Evolutionary conservation across 352 stramenopile species (phyloP), one percentile per base, ranked within the genome.

Genomic region (Globisporangium okanoganense): DNA sequence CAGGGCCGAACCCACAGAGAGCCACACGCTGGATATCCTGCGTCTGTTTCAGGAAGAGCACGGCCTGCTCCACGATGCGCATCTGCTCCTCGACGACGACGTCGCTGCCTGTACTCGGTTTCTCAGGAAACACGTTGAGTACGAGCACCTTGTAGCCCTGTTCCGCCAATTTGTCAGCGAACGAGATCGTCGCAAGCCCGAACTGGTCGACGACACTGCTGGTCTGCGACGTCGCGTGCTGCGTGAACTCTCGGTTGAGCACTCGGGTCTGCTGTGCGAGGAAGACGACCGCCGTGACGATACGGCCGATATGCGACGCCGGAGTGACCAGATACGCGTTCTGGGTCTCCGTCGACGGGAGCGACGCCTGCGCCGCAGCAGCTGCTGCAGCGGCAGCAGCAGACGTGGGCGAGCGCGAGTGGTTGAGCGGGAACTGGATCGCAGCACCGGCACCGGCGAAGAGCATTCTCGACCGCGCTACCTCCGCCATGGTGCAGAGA

Each of bases 141-240:
- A 91, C 82, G 45, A 94, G 63, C 55, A 96, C 85, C 61, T 96
- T 94, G 70, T 94, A 96, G 54, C 85, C 84, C 63, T 96, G 87
- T 58, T 96, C 87, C 3, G 85, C 85, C 51, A 96, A 67, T 47
- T 94, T 93, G 64, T 96, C 87, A 5, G 87, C 87, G 63, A 94
- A 96, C 5, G 82, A 83, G 54, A 89, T 67, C 44, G 69, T 75
- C 20, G 81, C 78, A 40, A 89, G 72, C 0, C 77, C 74, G 53
- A 90, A 89, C 18, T 61, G 58, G 16, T 82, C 68, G 14, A 63
- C 61, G 4, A 61, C 56, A 4, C 48, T 64, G 9, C 58, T 18
- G 3, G 38, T 47, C 36, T 60, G 43, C 25, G 61, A 7, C 13
- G 36, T n/a, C 41, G 5, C 40, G 12, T 43, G n/a, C 7, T 62